Evolutionary conservation across 441 rosid genomes (phyloP), one percentile per base, ranked within the genome.

Genomic region (Erodium chrysanthum): DNA sequence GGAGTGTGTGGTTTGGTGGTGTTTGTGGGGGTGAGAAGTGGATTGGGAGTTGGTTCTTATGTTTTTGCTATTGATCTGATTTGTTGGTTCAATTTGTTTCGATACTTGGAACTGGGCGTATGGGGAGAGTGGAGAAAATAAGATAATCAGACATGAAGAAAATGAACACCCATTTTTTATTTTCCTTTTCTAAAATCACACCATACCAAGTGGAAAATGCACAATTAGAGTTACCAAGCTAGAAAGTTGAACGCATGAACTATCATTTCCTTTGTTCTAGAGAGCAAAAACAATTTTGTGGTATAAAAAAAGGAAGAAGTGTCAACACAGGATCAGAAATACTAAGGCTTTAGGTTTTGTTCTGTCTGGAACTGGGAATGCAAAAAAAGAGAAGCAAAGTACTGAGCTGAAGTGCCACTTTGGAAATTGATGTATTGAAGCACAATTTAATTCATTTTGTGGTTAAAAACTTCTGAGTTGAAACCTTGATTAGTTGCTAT

Each of bases 291-390:
- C 29, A 61, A 25, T 5, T 15, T 61, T 61, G 65, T 27, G n/a
- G 29, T 29, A 15, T 29, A 15, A 62, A 15, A 12, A 29, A 15
- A 18, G 31, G 14, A 58, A 58, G n/a, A 58, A 56, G 12, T 62
- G 20, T 27, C 27, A 29, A 27, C 25, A 29, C 65, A 14, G 42
- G 21, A 29, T 62, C 12, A 31, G 18, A 29, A 62, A 17, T 62
- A 62, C 65, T 15, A n/a, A n/a, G 29, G 25, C 42, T 31, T 31
- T 33, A 62, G 42, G 65, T 62, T 29, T 62, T 62, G 25, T 33
- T 15, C 65, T 0, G 65, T 29, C 3, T 62, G 65, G 65, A 62
- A 62, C 9, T 50, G 58, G 21, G 0, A 7, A 27, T 62, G 65
- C 8, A n/a, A 7, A 62, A 62, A 27, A 1, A 27, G n/a, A 12